phyloP scores from a whole-genome alignment of 2,329 filamentous ascomycete genomes.

The Exophiala dermatitidis region DNA sequence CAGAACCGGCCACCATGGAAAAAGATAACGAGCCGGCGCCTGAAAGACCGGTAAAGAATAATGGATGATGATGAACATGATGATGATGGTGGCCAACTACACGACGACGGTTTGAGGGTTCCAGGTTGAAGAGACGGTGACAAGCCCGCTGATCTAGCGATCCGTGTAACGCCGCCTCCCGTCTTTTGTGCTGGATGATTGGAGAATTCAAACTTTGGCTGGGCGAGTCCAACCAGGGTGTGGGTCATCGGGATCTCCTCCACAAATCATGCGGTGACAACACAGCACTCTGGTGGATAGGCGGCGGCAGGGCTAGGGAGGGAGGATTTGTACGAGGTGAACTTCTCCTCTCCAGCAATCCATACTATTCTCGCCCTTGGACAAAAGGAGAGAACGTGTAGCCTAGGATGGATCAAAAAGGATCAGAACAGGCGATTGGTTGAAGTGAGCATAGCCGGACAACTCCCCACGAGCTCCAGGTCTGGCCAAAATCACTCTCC shows the following conservation, averaged over 20 bases:
- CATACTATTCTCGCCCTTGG: neutral
- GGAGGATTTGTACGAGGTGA: conserved; percentile 9
- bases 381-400: too few relatives aligned
- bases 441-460: too few relatives aligned
- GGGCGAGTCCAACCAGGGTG: conserved; percentile 4
- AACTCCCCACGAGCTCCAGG: too few relatives aligned
- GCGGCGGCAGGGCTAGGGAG: conserved; percentile 6
- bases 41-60: neutral
- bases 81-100: neutral
- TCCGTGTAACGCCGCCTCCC: conserved; percentile 13
- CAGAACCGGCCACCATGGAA: neutral
- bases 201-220: conserved; percentile 7
- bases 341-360: neutral
- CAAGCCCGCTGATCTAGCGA: conserved; percentile 10
- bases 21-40: neutral
- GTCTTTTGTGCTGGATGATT: conserved; percentile 8
- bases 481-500: too few relatives aligned
- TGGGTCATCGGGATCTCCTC: conserved; percentile 12
- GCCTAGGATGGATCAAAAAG: too few relatives aligned
- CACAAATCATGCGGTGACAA: conserved; percentile 23
- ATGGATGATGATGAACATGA: conserved; percentile 9
- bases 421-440: too few relatives aligned
- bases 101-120: conserved; percentile 6
- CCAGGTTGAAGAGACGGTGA: conserved; percentile 7
- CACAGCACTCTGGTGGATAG: conserved; percentile 16